Evolutionary conservation across 2,329 filamentous ascomycete genomes (phyloP), one percentile per base, ranked within the genome.

Genomic region (Colletotrichum spinosum): DNA sequence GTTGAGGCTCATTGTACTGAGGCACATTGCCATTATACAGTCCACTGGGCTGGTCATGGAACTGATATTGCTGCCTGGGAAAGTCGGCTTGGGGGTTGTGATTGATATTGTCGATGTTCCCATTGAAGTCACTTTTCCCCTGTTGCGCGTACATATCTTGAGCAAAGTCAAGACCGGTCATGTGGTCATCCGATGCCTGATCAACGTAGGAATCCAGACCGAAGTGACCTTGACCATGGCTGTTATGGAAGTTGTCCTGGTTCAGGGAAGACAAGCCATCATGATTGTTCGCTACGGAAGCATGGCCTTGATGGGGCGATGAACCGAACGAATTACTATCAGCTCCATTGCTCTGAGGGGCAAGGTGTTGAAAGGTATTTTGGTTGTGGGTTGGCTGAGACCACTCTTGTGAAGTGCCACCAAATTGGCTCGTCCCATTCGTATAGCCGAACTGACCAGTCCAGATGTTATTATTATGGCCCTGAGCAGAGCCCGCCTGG

Each of bases 61-160:
- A 79, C 12, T 74, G 69, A 46, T 75, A 81, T 17, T 72, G 70
- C 15, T 76, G 70, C 5, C 73, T 75, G 2, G 71, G 48, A 60
- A 78, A 81, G 13, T 69, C 70, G 54, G 78, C 77, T 10, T 73
- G 60, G 37, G 76, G 70, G 54, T 60, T 74, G 72, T 9, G 74
- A 63, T 52, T 78, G 58, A 80, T 58, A 33, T 74, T 73, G 62
- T 70, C 67, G 52, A 77, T 71, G 33, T 70, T 66, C 48, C 69
- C 69, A 15, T 67, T 70, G 6, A 77, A 68, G 46, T 73, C 70
- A 53, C 75, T 65, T 67, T 79, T 79, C 35, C 64, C 61, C 55
- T 76, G 77, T 52, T 80, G 77, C 9, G 69, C 69, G 57, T 79
- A 81, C 33, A 80, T 57, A 41, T 78, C 77, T 12, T 77, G 71